These are phyloP conservation scores for Nicotiana sylvestris DNA, from an alignment of 257 asterid genomes.

Conservation along the genomic window DNA sequence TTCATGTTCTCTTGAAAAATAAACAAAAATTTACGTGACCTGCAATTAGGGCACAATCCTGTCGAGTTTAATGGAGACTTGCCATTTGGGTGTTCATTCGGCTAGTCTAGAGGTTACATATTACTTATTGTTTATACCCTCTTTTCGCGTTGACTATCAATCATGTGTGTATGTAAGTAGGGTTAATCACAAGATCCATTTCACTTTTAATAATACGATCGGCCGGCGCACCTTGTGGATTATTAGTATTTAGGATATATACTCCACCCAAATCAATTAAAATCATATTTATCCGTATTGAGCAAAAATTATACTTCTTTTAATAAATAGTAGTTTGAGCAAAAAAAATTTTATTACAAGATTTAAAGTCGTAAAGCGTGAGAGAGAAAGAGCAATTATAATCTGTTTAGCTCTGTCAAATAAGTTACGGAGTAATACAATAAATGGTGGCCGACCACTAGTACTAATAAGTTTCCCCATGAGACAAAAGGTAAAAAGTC, in stretches of 20 bases:
- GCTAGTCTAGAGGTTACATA: not conserved
- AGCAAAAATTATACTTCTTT: not conserved
- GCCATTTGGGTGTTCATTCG: not conserved
- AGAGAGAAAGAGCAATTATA: too few relatives aligned
- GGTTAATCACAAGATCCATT: not conserved
- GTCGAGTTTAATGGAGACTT: not conserved
- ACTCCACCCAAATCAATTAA: not conserved
- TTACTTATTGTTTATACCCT: not conserved
- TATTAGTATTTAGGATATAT: not conserved
- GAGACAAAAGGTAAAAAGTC: conserved; percentile 25
- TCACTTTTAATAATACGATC: not conserved
- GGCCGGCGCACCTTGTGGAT: not conserved
- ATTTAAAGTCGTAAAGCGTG: too few relatives aligned
- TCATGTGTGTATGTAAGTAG: not conserved
- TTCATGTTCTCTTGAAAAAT: too few relatives aligned
- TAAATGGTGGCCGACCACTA: not conserved
- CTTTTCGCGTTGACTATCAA: too few relatives aligned
- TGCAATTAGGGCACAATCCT: too few relatives aligned
- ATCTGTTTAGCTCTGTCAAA: too few relatives aligned
- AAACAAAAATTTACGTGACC: too few relatives aligned
- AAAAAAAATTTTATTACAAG: too few relatives aligned
- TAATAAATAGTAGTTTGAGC: not conserved
- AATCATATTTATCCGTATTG: not conserved
- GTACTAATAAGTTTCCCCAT: conserved; percentile 10
- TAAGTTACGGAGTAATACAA: not conserved